Conservation (phyloP, 2,329 filamentous ascomycete species). For the Claviceps pusilla region DNA sequence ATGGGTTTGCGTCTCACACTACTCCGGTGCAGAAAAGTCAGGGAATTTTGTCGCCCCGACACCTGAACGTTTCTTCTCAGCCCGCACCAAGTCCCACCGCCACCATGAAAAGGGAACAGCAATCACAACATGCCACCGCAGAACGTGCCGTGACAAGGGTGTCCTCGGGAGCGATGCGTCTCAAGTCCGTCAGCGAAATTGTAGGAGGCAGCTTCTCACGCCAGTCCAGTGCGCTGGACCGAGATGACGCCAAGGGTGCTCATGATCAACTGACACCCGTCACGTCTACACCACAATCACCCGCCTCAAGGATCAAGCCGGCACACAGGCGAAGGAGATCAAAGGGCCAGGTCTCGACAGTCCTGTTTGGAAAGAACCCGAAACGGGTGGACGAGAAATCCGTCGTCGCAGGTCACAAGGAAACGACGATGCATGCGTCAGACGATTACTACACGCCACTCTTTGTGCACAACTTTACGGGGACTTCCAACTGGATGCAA, state of each 20-base stretch:
- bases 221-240: slow-evolving; percentile 20
- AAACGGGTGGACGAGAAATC: slow-evolving; percentile 33
- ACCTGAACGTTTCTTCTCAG: slow-evolving; percentile 2
- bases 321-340: slow-evolving; percentile 38
- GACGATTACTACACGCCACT: slow-evolving; percentile 52
- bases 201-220: slow-evolving; percentile 41
- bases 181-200: slow-evolving; percentile 61
- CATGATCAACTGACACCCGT: slow-evolving; percentile 24
- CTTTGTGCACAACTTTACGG: slow-evolving; percentile 43
- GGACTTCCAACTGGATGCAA: slow-evolving; percentile 44
- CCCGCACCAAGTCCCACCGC: slow-evolving; percentile 7
- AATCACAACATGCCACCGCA: slow-evolving; percentile 11
- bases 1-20: slow-evolving; percentile 12
- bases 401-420: slow-evolving; percentile 25
- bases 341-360: slow-evolving; percentile 55
- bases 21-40: slow-evolving; percentile 7
- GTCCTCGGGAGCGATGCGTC: slow-evolving; percentile 53
- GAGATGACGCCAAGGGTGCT: slow-evolving; percentile 14
- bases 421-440: slow-evolving; percentile 26
- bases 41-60: neutral
- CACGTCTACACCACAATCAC: slow-evolving; percentile 30
- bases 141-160: slow-evolving; percentile 53
- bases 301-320: slow-evolving; percentile 17
- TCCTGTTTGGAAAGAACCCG: slow-evolving; percentile 60
- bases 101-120: neutral